These are phyloP conservation scores for Diaporthe batatas DNA, from an alignment of 2,329 filamentous ascomycete species.

Conservation along the genomic window DNA sequence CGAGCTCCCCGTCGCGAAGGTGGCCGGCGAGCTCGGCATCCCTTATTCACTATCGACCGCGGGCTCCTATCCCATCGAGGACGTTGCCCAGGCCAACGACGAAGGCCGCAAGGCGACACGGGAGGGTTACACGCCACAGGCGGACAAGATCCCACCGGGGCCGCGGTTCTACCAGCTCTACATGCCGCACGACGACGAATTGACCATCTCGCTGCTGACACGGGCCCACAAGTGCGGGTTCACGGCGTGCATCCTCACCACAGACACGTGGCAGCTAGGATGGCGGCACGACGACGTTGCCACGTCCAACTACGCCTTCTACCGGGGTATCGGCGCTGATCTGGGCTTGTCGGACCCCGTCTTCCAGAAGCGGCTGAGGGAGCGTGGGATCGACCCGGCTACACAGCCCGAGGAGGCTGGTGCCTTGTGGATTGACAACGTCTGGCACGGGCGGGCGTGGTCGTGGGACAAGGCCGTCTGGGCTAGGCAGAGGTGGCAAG, in stretches of 20 bases:
- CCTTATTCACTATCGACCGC: constrained; percentile 73
- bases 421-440: constrained; percentile 71
- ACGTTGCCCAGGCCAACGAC: constrained; percentile 69
- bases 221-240: constrained; percentile 68
- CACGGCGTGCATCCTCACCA: constrained; percentile 69
- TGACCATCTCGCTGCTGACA: constrained; percentile 68
- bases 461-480: constrained; percentile 75
- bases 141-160: constrained; percentile 40
- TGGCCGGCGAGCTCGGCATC: constrained; percentile 70
- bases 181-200: constrained; percentile 72
- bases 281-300: constrained; percentile 72
- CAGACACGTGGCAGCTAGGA: constrained; percentile 74
- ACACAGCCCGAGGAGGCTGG: constrained; percentile 66
- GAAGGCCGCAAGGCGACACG: constrained; percentile 46
- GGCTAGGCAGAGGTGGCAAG: constrained; percentile 71
- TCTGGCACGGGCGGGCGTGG: constrained; percentile 74
- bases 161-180: constrained; percentile 75
- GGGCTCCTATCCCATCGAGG: constrained; percentile 68
- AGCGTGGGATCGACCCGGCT: constrained; percentile 65
- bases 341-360: constrained; percentile 71
- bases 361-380: constrained; percentile 66
- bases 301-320: constrained; percentile 73
- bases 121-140: constrained; percentile 41
- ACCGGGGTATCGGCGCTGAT: constrained; percentile 70
- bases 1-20: constrained; percentile 71